phyloP scores from a whole-genome alignment of 352 stramenopile species.

The Phytophthora quininea region DNA sequence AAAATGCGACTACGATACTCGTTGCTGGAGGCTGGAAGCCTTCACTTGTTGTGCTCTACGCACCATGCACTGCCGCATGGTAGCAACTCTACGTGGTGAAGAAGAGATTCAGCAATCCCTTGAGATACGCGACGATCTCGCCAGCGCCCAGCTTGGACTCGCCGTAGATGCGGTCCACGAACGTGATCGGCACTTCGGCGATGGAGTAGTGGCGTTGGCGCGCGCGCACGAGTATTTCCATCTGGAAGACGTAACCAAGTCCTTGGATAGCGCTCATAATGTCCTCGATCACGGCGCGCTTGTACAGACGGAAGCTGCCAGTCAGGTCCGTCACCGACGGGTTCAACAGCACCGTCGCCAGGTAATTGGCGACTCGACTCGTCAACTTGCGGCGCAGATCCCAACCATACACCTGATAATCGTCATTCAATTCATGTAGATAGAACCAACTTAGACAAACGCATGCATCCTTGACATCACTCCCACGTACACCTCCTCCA shows the following conservation, averaged over 20 bases:
- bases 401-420: slow-evolving; percentile 97
- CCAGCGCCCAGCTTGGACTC: slow-evolving; percentile 97
- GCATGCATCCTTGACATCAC: neutral
- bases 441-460: neutral
- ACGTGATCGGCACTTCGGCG: slow-evolving; percentile 97
- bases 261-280: slow-evolving; percentile 93
- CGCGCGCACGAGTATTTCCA: slow-evolving; percentile 98
- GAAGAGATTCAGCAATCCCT: slow-evolving; percentile 95
- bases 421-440: too few relatives aligned
- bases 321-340: slow-evolving; percentile 96
- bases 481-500: slow-evolving; percentile 90
- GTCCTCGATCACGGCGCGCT: slow-evolving; percentile 93
- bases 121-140: slow-evolving; percentile 98
- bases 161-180: slow-evolving; percentile 99
- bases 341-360: slow-evolving; percentile 96
- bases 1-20: slow-evolving; percentile 32
- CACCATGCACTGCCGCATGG: neutral
- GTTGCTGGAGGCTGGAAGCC: slow-evolving; percentile 3
- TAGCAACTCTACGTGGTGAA: slow-evolving; percentile 88
- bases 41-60: slow-evolving; percentile 8
- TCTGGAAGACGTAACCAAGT: slow-evolving; percentile 98
- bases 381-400: slow-evolving; percentile 96
- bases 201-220: slow-evolving; percentile 92
- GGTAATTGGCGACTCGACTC: slow-evolving; percentile 96
- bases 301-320: slow-evolving; percentile 97